phyloP scores from a whole-genome alignment of 1,139 yeast species.

The Magnusiomyces magnusii region DNA sequence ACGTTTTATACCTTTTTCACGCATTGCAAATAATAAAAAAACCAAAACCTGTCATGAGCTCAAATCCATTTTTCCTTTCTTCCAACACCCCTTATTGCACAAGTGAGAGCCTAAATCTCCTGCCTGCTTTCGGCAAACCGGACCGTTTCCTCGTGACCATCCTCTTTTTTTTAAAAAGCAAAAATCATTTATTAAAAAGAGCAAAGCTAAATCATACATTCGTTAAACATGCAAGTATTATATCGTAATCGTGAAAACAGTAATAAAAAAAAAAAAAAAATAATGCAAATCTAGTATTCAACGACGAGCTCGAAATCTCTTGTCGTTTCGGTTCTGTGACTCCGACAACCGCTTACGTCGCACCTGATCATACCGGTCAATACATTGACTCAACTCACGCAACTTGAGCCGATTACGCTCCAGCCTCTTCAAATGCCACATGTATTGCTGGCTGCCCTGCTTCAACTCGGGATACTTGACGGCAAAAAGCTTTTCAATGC shows the following conservation, averaged over 20 bases:
- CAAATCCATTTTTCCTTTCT: too few species aligned
- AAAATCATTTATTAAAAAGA: too few species aligned
- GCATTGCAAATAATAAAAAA: too few species aligned
- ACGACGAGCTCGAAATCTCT: not conserved
- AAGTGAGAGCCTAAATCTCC: too few species aligned
- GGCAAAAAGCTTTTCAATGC: constrained; percentile 22
- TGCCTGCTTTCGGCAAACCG: too few species aligned
- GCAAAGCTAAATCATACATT: not conserved
- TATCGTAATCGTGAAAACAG: not conserved
- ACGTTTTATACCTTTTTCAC: too few species aligned
- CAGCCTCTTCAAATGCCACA: constrained; percentile 21
- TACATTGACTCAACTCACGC: constrained; percentile 17
- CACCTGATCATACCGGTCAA: constrained; percentile 16
- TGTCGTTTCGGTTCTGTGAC: not conserved
- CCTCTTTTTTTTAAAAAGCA: too few species aligned
- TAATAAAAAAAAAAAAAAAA: too few species aligned
- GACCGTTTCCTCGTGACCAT: too few species aligned
- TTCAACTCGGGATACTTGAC: constrained; percentile 22
- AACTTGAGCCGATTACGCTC: constrained; percentile 23
- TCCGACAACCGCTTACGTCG: constrained; percentile 3
- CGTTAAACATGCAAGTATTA: not conserved
- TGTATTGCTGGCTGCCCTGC: constrained; percentile 19
- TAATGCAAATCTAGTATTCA: not conserved
- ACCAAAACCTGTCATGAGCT: too few species aligned
- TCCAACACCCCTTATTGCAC: too few species aligned